phyloP scores from a whole-genome alignment of 345 rosid species.

The Orychophragmus violaceus region DNA sequence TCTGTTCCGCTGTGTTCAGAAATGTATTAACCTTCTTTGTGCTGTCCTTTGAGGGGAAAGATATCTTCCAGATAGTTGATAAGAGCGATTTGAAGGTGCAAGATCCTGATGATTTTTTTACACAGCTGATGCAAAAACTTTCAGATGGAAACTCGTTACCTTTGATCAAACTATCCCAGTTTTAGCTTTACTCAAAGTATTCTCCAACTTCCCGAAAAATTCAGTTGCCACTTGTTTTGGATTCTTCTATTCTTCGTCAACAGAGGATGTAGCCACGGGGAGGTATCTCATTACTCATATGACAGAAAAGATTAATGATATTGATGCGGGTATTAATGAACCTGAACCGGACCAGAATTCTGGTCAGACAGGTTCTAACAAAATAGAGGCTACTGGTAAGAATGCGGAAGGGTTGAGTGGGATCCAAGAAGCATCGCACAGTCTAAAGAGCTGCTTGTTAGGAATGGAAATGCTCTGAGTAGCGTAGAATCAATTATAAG shows the following conservation, averaged over 20 bases:
- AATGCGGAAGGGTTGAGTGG: slow-evolving; percentile 28
- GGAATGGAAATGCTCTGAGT: slow-evolving; percentile 53
- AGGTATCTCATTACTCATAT: slow-evolving; percentile 57
- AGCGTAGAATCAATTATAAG: slow-evolving; percentile 4
- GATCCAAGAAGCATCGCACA: slow-evolving; percentile 34
- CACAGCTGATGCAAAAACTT: slow-evolving; percentile 57
- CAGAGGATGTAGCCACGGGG: slow-evolving; percentile 54
- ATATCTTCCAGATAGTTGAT: slow-evolving; percentile 54
- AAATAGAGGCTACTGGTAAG: slow-evolving; percentile 26
- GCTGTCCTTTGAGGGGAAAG: slow-evolving; percentile 47
- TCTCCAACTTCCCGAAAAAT: slow-evolving; percentile 60
- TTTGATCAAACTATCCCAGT: slow-evolving; percentile 51
- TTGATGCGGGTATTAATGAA: slow-evolving; percentile 31
- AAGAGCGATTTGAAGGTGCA: slow-evolving; percentile 45
- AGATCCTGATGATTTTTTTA: slow-evolving; percentile 42
- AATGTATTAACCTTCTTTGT: slow-evolving; percentile 62
- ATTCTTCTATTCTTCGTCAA: slow-evolving; percentile 44
- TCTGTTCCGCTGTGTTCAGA: slow-evolving; percentile 61
- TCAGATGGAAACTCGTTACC: slow-evolving; percentile 50
- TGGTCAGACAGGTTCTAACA: slow-evolving; percentile 32
- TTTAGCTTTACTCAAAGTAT: slow-evolving; percentile 53
- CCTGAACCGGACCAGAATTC: slow-evolving; percentile 36
- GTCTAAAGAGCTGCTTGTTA: slow-evolving; percentile 51
- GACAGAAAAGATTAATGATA: slow-evolving; percentile 40
- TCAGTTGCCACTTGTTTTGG: slow-evolving; percentile 73